Evolutionary conservation across 1,139 yeast species (phyloP), one percentile per base, ranked within the genome.

Genomic region (Geotrichum reessii): DNA sequence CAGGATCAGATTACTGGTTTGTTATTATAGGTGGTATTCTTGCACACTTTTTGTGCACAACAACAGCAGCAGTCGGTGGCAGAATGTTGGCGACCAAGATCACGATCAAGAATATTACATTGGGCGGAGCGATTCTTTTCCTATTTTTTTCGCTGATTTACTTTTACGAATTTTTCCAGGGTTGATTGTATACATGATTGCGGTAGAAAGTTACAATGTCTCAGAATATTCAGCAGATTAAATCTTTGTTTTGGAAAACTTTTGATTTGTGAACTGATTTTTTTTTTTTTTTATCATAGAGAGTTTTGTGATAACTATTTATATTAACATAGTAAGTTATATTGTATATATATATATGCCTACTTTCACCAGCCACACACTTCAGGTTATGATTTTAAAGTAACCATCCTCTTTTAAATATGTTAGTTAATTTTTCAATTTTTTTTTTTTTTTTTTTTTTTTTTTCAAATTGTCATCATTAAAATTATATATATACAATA

Each of bases 11-110:
- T 72, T 93, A 90, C 75, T 85, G 95, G 93, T 80, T 80, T 68
- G 96, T 92, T 53, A 89, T 93, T 52, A 66, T 86, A 51, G 99
- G 99, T 61, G 96, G 96, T 24, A 83, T 91, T 50, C 72, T 87
- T 52, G 99, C 99, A 28, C 99, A 93, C 73, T 85, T 87, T 11
- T 60, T 87, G n/a, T 93, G 99, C 75, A 89, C 98, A 0, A 83
- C 83, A 52, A 82, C 91, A 61, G 99, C 99, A n/a, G 96, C 95
- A 58, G 62, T 89, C 61, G 98, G 98, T 51, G 99, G 99, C 40
- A 87, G 87, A 74, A 78, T 89, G 61, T 78, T 95, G 64, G 98
- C 99, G 50, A 82, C 91, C 57, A 86, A 85, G 73, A 90, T 93
- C 63, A 86, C 96, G 63, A 83, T 93, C 88, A 84, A 96, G 75